phyloP scores from a whole-genome alignment of 1,139 yeast genomes.

The Taiozyma sp. region DNA sequence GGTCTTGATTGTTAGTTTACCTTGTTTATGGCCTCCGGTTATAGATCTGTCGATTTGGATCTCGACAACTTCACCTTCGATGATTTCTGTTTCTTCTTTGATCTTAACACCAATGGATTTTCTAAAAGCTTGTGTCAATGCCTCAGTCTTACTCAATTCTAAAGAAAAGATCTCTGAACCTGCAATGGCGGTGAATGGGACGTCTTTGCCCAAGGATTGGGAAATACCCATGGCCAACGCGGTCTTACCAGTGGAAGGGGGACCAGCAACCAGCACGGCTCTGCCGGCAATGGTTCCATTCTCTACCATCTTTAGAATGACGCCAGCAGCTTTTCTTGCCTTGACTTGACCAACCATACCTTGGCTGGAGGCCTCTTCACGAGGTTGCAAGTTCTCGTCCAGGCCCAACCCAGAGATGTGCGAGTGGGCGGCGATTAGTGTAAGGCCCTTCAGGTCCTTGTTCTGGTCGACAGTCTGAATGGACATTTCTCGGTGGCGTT shows the following conservation, averaged over 20 bases:
- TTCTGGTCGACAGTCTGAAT: conserved; percentile 26
- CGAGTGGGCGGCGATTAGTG: conserved; percentile 92
- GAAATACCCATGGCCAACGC: conserved; percentile 98
- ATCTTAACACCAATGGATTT: conserved; percentile 93
- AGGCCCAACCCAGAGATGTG: conserved; percentile 94
- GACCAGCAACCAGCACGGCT: conserved; percentile 94
- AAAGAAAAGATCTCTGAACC: conserved; percentile 91
- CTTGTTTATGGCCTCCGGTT: conserved; percentile 98
- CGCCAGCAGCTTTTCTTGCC: conserved; percentile 96
- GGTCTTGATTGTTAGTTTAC: conserved; percentile 93
- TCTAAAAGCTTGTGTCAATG: conserved; percentile 92
- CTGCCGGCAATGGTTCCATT: conserved; percentile 96
- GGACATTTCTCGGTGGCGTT: not conserved
- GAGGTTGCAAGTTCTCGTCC: conserved; percentile 82
- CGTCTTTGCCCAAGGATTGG: conserved; percentile 83
- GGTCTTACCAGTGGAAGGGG: conserved; percentile 98
- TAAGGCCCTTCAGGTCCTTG: conserved; percentile 50
- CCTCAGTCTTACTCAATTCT: conserved; percentile 92
- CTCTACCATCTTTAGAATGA: conserved; percentile 86
- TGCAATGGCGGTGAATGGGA: conserved; percentile 93
- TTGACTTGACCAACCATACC: conserved; percentile 98
- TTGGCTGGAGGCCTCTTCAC: conserved; percentile 54
- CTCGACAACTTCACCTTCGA: conserved; percentile 98
- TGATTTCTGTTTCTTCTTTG: conserved; percentile 94
- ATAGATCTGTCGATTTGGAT: conserved; percentile 95